Base-by-base conservation (phyloP, 2,329 filamentous ascomycete genomes). In the Ceratocystis smalleyi region DNA sequence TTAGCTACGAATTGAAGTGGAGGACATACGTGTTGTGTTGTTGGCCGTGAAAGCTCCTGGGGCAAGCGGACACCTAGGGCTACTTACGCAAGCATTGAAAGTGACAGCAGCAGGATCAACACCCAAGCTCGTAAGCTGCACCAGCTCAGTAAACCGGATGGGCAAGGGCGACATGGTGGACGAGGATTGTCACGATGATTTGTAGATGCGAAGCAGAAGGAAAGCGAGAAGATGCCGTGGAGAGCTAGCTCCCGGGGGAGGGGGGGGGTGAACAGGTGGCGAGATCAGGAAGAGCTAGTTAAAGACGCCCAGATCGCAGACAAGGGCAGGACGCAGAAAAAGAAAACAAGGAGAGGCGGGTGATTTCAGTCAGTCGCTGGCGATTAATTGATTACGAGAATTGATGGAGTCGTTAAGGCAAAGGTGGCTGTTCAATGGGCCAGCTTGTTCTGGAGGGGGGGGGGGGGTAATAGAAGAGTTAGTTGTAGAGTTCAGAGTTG, bases 71-170 rank as follows among this genome's bases (percentile, higher is more conserved):
- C 27, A 30, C 51, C 22, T 35, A 5, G 35, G 65, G 43, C 62
- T 22, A 73, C 85, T 78, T 80, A 89, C 85, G 79, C 86, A 90
- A 72, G 85, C 86, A 75, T 89, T 89, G 80, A 89, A 89, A 74
- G 85, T 84, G 80, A 91, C 89, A 71, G 74, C 74, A 69, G 74
- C 70, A 67, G 75, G 72, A 70, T 82, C 77, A 68, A 78, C 75
- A 68, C 77, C 76, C 67, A 78, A 72, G 70, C 73, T 76, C 71
- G 74, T 72, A 75, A 80, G 78, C 76, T 91, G 88, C 75, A 92
- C 82, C 73, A 92, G 83, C 85, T 95, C 91, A 75, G 87, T 88
- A 77, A 96, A 95, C 81, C 90, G 91, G 79, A 96, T 95, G 73
- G 89, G 90, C 74, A 95, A 81, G 77, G 85, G 83, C 75, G 84